Conservation (phyloP, 495 filamentous ascomycete genomes). For the Astrocystis sublimbata region DNA sequence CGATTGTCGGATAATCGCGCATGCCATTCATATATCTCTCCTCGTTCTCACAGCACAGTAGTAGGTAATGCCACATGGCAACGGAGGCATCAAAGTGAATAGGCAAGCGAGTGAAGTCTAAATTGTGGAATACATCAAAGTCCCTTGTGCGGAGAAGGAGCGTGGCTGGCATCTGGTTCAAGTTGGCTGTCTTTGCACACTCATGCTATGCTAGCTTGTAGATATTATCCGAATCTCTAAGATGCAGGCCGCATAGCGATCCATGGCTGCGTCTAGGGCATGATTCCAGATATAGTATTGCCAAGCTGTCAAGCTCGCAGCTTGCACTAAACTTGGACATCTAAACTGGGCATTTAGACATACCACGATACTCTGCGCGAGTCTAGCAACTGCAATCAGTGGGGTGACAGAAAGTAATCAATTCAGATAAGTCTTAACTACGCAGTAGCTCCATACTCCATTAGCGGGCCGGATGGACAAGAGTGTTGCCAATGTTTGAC, state of each 20-base stretch:
- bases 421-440: no score
- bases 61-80: no score
- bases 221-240: neutral
- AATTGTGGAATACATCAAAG: neutral
- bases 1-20: neutral
- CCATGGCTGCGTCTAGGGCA: neutral
- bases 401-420: no score
- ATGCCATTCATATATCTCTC: neutral
- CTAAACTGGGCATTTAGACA: neutral
- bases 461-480: no score
- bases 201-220: neutral
- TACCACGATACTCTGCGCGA: neutral
- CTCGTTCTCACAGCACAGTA: no score
- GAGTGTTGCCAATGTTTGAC: no score
- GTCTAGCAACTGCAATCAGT: no score
- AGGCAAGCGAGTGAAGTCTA: neutral
- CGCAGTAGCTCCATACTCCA: no score
- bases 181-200: neutral
- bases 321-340: no score
- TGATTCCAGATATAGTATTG: neutral
- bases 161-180: no score
- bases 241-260: neutral
- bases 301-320: neutral
- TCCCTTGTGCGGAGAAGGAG: neutral
- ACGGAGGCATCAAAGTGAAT: no score